Percentiles rank a stretch among this genome's conserved stretches.
These are phyloP conservation scores for Moesziomyces globuligerus DNA, from an alignment of 1,284 basidiomycete species.

Conservation along the genomic window DNA sequence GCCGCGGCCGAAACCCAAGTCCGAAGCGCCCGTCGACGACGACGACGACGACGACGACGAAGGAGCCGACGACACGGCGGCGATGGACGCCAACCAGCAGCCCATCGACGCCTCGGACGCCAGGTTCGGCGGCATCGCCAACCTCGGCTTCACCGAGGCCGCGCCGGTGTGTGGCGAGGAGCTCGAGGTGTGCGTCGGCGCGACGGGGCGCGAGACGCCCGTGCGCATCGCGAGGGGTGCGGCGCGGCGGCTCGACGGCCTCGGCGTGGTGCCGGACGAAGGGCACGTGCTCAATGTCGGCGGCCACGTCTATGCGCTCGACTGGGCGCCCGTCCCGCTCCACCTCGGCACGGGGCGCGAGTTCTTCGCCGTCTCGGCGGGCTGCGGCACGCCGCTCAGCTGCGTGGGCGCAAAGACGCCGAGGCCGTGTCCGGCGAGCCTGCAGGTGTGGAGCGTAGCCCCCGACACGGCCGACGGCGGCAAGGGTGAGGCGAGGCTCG, in stretches of 20 bases:
- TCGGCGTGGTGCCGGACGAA: slow-evolving; percentile 34
- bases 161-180: slow-evolving; percentile 15
- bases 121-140: slow-evolving; percentile 27
- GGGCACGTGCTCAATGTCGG: slow-evolving; percentile 46
- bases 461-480: slow-evolving; percentile 8
- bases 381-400: slow-evolving; percentile 16
- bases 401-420: slow-evolving; percentile 23
- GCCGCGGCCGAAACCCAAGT: slow-evolving; percentile 5
- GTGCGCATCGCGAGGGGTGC: slow-evolving; percentile 22
- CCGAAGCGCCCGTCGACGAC: slow-evolving; percentile 11
- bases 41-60: slow-evolving; percentile 27
- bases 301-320: slow-evolving; percentile 49
- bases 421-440: slow-evolving; percentile 8
- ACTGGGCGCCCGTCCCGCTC: slow-evolving; percentile 45
- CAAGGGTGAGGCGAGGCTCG: slow-evolving; percentile 32
- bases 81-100: slow-evolving; percentile 25
- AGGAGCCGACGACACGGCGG: slow-evolving; percentile 12
- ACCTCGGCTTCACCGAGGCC: slow-evolving; percentile 37
- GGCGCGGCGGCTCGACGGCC: slow-evolving; percentile 14
- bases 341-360: slow-evolving; percentile 45
- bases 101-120: slow-evolving; percentile 25
- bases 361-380: slow-evolving; percentile 38
- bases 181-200: slow-evolving; percentile 26
- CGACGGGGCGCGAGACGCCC: slow-evolving; percentile 16
- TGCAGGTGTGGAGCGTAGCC: slow-evolving; percentile 53